Evolutionary conservation across 805 yeast species (phyloP).

Genomic region (Ogataea nakhonphanomensis): DNA sequence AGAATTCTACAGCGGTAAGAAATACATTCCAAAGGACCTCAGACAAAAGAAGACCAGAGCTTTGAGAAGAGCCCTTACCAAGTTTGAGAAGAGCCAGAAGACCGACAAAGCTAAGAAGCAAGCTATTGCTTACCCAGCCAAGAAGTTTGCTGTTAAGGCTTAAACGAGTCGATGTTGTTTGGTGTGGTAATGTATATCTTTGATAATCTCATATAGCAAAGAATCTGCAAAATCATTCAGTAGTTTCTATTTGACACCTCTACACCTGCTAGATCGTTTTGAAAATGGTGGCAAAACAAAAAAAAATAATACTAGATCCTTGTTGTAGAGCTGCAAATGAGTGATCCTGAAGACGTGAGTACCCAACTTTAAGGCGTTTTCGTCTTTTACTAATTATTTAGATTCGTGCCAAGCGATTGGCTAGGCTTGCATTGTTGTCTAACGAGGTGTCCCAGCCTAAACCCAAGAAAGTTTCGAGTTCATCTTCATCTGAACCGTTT

Average conservation of each 20-base stretch:
- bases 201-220: constrained; percentile 14
- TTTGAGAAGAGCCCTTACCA: constrained; percentile 93
- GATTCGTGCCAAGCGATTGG: constrained; percentile 46
- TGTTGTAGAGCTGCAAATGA: constrained; percentile 5
- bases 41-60: constrained; percentile 99
- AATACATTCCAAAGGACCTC: constrained; percentile 96
- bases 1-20: constrained; percentile 92
- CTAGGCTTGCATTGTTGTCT: constrained; percentile 36
- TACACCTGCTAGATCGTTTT: not conserved
- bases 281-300: constrained; percentile 16
- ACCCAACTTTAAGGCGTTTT: not conserved
- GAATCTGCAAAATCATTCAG: constrained; percentile 8
- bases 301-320: constrained; percentile 1
- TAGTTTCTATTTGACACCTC: not conserved
- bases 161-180: constrained; percentile 39
- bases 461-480: constrained; percentile 4
- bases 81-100: constrained; percentile 73
- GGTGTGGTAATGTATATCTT: constrained; percentile 15
- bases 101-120: constrained; percentile 91
- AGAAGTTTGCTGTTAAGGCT: constrained; percentile 98
- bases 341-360: constrained; percentile 22
- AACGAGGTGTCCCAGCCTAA: constrained; percentile 7
- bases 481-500: not conserved
- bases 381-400: constrained; percentile 10
- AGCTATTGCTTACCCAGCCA: constrained; percentile 95